phyloP scores from a whole-genome alignment of 257 asterid genomes.

The Plantago ovata region DNA sequence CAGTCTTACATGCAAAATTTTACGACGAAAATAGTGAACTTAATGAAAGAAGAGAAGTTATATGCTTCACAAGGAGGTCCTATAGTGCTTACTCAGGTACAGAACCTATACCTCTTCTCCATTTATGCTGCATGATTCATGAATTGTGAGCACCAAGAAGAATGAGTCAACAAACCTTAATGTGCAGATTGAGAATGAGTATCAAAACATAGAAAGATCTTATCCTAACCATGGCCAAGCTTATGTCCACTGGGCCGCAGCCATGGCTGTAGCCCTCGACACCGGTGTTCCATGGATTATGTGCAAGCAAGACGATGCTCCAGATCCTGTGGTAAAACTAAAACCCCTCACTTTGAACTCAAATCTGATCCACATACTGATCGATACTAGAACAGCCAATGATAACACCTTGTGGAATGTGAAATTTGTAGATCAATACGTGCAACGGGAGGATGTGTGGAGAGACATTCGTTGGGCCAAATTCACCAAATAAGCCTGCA shows the following conservation, averaged over 20 bases:
- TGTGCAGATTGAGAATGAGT: conserved; percentile 83
- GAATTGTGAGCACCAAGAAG: background rate
- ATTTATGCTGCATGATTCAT: background rate
- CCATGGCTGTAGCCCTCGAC: conserved; percentile 65
- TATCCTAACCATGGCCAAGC: conserved; percentile 53
- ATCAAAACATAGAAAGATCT: conserved; percentile 57
- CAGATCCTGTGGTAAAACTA: conserved; percentile 63
- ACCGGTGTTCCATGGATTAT: conserved; percentile 93
- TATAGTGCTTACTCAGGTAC: conserved; percentile 77
- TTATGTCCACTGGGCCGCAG: conserved; percentile 87
- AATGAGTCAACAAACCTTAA: background rate
- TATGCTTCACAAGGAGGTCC: conserved; percentile 97
- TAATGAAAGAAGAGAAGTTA: conserved; percentile 70
- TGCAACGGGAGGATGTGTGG: conserved; percentile 86
- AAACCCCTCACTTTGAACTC: background rate
- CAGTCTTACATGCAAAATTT: conserved; percentile 74
- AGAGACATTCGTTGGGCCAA: conserved; percentile 85
- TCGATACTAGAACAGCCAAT: background rate
- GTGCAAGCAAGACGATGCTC: conserved; percentile 98
- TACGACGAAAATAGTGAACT: conserved; percentile 57
- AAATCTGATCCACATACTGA: too few species aligned
- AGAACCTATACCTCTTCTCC: background rate
- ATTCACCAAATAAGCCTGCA: conserved; percentile 84
- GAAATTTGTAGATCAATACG: conserved; percentile 60
- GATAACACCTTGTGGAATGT: background rate